Base-by-base conservation (phyloP, 176 grass and related monocot species). In the Eleusine coracana region DNA sequence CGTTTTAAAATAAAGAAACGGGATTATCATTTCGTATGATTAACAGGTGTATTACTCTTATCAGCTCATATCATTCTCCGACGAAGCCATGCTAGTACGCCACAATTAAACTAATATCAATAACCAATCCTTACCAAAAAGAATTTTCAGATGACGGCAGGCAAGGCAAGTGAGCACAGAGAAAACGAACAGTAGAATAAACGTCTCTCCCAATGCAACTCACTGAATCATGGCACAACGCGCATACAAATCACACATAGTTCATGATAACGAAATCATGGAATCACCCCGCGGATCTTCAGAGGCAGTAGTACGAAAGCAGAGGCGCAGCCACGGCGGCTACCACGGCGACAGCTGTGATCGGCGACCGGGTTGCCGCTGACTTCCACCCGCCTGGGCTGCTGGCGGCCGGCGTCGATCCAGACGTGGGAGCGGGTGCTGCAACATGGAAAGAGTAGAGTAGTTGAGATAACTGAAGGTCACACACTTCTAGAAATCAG, bases 241-340 rank as follows among this genome's bases (percentile, higher is more conserved):
- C 7, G 27, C 73, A 82, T 59, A 77, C 48, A 90, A n/a, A 72
- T 40, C 66, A 79, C 6, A 25, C 21, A 79, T 21, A 25, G 36
- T 58, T 75, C 49, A 56, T 52, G 40, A 6, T 50, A 78, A 36
- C 20, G 10, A 63, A 65, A 15, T 23, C 66, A 83, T 34, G 34
- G 67, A 73, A 73, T 21, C 11, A 64, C 7, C 55, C 2, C 2
- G 1, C 3, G 49, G 36, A 27, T 82, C 44, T 69, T 86, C 69
- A 90, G 74, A 86, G 67, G 42, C n/a, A 78, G 44, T 63, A 70
- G 79, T 74, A 69, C 13, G 80, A 78, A 12, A 90, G 83, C n/a
- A 90, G 74, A 37, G 68, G 23, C 5, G 68, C 74, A 5, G 25
- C 50, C 61, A 83, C 25, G 2, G 41, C 8, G 3, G 74, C 51